phyloP scores from a whole-genome alignment of 1,284 basidiomycete species.

The Gomphus sp. region DNA sequence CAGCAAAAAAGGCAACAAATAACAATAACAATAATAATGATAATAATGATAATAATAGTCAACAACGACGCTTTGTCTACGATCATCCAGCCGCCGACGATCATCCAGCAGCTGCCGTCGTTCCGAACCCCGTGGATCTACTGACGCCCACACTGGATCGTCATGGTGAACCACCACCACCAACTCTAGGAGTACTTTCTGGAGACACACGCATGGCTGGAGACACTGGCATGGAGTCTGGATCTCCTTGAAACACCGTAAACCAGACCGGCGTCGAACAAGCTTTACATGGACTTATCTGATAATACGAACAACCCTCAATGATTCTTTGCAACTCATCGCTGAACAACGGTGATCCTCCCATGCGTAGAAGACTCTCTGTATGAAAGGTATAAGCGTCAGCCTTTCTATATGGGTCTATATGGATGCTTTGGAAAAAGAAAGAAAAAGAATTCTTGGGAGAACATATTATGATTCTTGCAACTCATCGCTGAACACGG shows the following conservation, averaged over 20 bases:
- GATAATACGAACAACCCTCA: background rate
- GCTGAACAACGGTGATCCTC: no score
- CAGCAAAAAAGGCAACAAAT: no score
- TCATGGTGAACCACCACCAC: background rate
- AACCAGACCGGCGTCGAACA: background rate
- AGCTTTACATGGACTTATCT: background rate
- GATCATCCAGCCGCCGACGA: no score
- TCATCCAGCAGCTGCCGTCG: background rate
- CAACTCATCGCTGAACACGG: background rate
- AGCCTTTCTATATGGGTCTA: no score
- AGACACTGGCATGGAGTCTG: background rate
- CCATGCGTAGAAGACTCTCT: no score
- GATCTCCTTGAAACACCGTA: background rate
- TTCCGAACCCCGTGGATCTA: background rate
- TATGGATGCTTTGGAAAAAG: no score
- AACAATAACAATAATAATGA: no score
- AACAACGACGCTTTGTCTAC: background rate
- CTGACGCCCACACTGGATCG: background rate
- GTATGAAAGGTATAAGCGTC: no score
- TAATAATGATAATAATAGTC: no score
- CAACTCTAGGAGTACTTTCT: background rate
- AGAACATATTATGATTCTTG: no score
- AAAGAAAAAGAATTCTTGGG: no score
- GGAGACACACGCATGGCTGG: background rate
- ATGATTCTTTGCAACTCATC: no score